These are phyloP conservation scores for Juglanconis sp. DNA, from an alignment of 2,329 filamentous ascomycete species.

Conservation along the genomic window DNA sequence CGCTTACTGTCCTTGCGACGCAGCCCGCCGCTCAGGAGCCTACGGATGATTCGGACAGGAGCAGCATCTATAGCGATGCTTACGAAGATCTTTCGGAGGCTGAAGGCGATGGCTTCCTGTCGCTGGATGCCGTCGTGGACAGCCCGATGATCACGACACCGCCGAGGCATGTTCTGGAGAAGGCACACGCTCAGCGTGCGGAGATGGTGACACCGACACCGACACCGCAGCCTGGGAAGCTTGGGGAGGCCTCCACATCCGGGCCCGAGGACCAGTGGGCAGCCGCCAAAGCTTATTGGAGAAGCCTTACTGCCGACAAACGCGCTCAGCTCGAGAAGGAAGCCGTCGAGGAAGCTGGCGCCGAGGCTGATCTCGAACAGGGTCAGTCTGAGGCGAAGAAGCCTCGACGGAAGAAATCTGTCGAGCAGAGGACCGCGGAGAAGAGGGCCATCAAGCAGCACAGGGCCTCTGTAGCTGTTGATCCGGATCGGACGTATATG, in stretches of 20 bases:
- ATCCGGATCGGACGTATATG: slow-evolving; percentile 27
- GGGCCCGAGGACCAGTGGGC: slow-evolving; percentile 57
- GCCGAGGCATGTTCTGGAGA: neutral
- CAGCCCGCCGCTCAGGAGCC: slow-evolving; percentile 34
- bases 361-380: slow-evolving; percentile 43
- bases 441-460: slow-evolving; percentile 38
- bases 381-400: slow-evolving; percentile 33
- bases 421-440: slow-evolving; percentile 39
- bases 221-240: neutral
- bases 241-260: neutral
- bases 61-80: slow-evolving; percentile 71
- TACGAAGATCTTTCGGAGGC: slow-evolving; percentile 68
- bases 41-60: slow-evolving; percentile 39
- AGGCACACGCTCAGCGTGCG: neutral
- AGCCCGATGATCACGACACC: slow-evolving; percentile 42
- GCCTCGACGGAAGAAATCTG: slow-evolving; percentile 36
- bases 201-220: neutral
- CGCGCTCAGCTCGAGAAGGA: slow-evolving; percentile 60
- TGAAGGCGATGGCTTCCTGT: slow-evolving; percentile 66
- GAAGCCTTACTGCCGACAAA: slow-evolving; percentile 59
- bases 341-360: slow-evolving; percentile 50
- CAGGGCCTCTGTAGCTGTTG: neutral
- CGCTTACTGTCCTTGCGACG: slow-evolving; percentile 22
- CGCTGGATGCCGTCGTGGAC: slow-evolving; percentile 68
- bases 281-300: slow-evolving; percentile 68